Evolutionary conservation across 164 flowering plant genomes (phyloP), one percentile per base, ranked within the genome.

Genomic region (Brasenia schreberi): DNA sequence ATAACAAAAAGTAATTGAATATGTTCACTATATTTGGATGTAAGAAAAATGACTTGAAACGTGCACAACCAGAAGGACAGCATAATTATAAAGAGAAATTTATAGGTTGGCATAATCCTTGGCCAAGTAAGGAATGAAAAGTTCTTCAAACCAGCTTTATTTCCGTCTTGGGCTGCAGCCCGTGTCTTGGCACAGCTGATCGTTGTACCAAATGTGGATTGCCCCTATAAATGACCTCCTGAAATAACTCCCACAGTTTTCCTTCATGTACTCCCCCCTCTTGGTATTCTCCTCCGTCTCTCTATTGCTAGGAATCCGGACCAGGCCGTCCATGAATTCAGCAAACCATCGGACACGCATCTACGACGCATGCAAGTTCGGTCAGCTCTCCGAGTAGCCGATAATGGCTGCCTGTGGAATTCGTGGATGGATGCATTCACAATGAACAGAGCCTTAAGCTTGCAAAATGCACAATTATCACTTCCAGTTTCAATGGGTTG

Each of bases 181-280:
- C 87, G 87, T 83, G 68, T 89, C 96, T 71, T 72, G 81, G 82
- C 87, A 87, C 5, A 89, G 64, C 64, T 79, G 87, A 72, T 85
- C 92, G 72, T 80, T 84, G 78, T 84, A 84, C 92, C 96, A 84
- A n/a, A 85, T 82, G 17, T 87, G 81, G 17, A 82, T 14, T 5
- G 64, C 68, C 49, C 70, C 81, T 1, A 85, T 59, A 69, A 83
- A 83, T 9, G 87, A 76, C 71, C 81, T 81, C 27, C 79, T n/a
- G 64, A 74, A 83, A 70, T 76, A 58, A 17, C 60, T 2, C 0
- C 81, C 78, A 1, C 80, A 58, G 58, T 74, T 81, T 62, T 3
- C 42, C 70, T 84, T 85, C 78, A 69, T 69, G 81, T 71, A 78
- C 5, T 77, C 66, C 42, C 81, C 79, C 52, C 64, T 64, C 43